These are phyloP conservation scores for Paralagenidium karlingii DNA, from an alignment of 352 stramenopile genomes.

Conservation along the genomic window DNA sequence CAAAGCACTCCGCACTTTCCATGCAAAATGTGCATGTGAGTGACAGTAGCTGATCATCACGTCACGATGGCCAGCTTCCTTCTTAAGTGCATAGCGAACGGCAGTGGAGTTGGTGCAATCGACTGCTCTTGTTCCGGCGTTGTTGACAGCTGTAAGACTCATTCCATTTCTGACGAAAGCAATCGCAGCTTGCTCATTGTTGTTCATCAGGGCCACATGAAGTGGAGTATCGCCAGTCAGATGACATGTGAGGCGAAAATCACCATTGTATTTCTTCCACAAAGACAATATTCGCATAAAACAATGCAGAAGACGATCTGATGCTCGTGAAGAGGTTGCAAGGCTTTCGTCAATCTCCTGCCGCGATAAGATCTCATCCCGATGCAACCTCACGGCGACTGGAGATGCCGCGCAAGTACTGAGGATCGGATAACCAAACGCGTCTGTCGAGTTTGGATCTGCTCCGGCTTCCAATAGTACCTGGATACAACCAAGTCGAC, in stretches of 20 bases:
- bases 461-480: constrained; percentile 17
- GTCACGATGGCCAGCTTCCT: constrained; percentile 51
- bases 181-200: constrained; percentile 53
- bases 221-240: constrained; percentile 47
- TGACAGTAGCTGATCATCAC: constrained; percentile 80
- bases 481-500: neutral
- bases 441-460: constrained; percentile 26
- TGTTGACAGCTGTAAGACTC: constrained; percentile 58
- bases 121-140: constrained; percentile 42
- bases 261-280: constrained; percentile 10
- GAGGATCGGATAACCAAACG: neutral
- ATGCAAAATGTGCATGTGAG: constrained; percentile 45
- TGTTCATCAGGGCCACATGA: constrained; percentile 53
- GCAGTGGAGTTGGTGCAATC: constrained; percentile 73
- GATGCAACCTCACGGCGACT: neutral
- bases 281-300: constrained; percentile 21
- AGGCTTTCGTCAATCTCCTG: neutral
- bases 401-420: neutral
- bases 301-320: constrained; percentile 35
- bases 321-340: neutral
- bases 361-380: neutral
- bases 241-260: constrained; percentile 10
- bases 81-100: constrained; percentile 65
- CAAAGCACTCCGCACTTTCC: constrained; percentile 43
- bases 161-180: constrained; percentile 58